Percentiles rank a stretch among this genome's conserved stretches.
Evolutionary conservation across 305 asterid genomes (phyloP).

Genomic region (Fraxinus platypoda): DNA sequence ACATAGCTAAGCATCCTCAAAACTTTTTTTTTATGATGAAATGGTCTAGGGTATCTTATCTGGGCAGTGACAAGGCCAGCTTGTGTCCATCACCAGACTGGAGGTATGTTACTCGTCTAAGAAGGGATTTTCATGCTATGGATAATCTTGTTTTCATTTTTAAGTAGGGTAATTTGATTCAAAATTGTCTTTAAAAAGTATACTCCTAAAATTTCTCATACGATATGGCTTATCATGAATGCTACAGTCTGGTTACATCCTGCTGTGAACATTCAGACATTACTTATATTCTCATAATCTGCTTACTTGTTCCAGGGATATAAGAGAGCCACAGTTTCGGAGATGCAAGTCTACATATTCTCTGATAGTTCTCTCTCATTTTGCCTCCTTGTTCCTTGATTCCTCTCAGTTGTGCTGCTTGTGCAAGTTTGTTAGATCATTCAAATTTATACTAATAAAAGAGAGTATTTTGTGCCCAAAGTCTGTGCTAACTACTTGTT

Average conservation of each 20-base stretch:
- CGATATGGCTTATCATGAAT: not conserved
- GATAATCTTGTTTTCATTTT: not conserved
- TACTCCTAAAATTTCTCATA: not conserved
- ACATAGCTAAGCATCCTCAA: not conserved
- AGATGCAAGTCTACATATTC: constrained; percentile 52
- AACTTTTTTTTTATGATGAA: constrained; percentile 8
- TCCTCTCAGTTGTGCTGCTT: not conserved
- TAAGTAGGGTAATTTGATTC: not conserved
- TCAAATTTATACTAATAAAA: not conserved
- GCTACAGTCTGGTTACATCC: not conserved
- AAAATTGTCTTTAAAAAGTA: not conserved
- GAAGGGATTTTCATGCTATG: not conserved
- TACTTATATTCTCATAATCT: not conserved
- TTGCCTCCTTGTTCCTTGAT: constrained; percentile 2
- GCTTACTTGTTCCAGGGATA: constrained; percentile 59
- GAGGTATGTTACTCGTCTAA: constrained; percentile 56
- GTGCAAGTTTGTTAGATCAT: not conserved
- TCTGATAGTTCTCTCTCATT: constrained; percentile 19
- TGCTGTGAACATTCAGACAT: not conserved
- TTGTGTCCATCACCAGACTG: constrained; percentile 91
- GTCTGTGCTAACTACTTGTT: not conserved
- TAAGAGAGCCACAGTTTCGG: constrained; percentile 72
- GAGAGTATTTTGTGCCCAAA: not conserved
- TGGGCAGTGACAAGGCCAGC: constrained; percentile 97
- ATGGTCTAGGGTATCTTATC: constrained; percentile 84